phyloP scores from a whole-genome alignment of 2,329 filamentous ascomycete species.

The Verticillium klebahnii region DNA sequence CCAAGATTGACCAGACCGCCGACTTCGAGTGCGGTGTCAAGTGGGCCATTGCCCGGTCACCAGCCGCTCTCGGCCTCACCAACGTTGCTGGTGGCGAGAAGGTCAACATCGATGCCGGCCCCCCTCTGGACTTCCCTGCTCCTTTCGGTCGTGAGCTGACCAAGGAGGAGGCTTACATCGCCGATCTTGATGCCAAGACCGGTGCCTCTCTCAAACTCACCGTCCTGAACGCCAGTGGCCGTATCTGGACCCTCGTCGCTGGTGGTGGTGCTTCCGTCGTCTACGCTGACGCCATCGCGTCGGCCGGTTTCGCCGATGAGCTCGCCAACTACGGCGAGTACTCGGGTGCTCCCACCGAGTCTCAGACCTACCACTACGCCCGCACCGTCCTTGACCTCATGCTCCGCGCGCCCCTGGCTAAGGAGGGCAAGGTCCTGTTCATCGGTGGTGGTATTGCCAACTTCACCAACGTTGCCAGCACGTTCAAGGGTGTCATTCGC shows the following conservation, averaged over 20 bases:
- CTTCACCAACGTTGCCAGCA: constrained; percentile 99
- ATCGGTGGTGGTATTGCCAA: constrained; percentile 99
- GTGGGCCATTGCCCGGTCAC: constrained; percentile 94
- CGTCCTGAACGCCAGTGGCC: constrained; percentile 84
- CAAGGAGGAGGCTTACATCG: constrained; percentile 99
- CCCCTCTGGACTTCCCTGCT: constrained; percentile 98
- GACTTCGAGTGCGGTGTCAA: constrained; percentile 99
- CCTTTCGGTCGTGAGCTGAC: constrained; percentile 97
- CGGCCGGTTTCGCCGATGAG: constrained; percentile 89
- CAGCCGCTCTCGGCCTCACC: constrained; percentile 80
- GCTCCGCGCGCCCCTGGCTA: constrained; percentile 79
- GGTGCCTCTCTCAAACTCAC: constrained; percentile 98
- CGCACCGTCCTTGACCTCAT: constrained; percentile 95
- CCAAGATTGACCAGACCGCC: constrained; percentile 97
- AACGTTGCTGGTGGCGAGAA: constrained; percentile 63
- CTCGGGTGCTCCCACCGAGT: constrained; percentile 97
- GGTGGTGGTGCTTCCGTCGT: constrained; percentile 99
- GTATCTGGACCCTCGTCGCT: constrained; percentile 96
- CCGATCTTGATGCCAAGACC: constrained; percentile 98
- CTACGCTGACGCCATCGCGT: constrained; percentile 97
- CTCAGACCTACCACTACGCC: constrained; percentile 98
- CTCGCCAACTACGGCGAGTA: constrained; percentile 99
- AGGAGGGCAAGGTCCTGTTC: constrained; percentile 97
- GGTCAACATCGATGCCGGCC: constrained; percentile 91
- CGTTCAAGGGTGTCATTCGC: constrained; percentile 99